Conservation (phyloP, 2,329 filamentous ascomycete genomes). For the Penicillium sp. region DNA sequence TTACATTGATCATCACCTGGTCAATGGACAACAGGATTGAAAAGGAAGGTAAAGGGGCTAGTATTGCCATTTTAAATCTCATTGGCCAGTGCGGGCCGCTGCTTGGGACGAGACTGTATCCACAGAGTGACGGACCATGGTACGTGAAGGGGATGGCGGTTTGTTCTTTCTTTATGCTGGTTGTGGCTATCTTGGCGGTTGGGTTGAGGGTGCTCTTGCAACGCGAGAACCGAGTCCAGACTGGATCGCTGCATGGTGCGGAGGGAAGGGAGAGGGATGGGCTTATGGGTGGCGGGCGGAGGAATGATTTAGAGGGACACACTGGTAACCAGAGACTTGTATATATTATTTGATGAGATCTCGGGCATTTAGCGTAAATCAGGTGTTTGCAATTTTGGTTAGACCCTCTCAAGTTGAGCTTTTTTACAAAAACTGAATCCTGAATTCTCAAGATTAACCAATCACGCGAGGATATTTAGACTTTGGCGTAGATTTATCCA, state of each 20-base stretch:
- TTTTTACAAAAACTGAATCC: not conserved
- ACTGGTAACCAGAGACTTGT: conserved; percentile 23
- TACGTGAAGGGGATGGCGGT: conserved; percentile 62
- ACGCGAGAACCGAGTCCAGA: conserved; percentile 46
- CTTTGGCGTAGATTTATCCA: too few relatives aligned
- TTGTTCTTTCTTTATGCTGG: conserved; percentile 62
- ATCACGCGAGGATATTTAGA: too few relatives aligned
- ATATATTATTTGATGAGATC: conserved; percentile 23
- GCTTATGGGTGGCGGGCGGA: conserved; percentile 28
- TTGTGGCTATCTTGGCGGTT: conserved; percentile 57
- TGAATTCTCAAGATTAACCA: too few relatives aligned
- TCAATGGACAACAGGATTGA: conserved; percentile 79
- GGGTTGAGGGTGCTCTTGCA: conserved; percentile 55
- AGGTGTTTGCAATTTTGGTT: not conserved
- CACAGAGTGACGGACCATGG: conserved; percentile 56
- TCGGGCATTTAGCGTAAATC: not conserved
- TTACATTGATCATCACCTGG: conserved; percentile 84
- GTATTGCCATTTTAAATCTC: conserved; percentile 76
- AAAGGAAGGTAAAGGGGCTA: conserved; percentile 67
- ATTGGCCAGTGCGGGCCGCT: conserved; percentile 78
- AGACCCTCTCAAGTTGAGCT: not conserved
- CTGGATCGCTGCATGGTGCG: conserved; percentile 8
- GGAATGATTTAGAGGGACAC: conserved; percentile 16
- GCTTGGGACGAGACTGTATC: conserved; percentile 66
- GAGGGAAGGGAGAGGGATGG: conserved; percentile 29